phyloP scores from a whole-genome alignment of 148 eudicot genomes.

The Polygonum aviculare region DNA sequence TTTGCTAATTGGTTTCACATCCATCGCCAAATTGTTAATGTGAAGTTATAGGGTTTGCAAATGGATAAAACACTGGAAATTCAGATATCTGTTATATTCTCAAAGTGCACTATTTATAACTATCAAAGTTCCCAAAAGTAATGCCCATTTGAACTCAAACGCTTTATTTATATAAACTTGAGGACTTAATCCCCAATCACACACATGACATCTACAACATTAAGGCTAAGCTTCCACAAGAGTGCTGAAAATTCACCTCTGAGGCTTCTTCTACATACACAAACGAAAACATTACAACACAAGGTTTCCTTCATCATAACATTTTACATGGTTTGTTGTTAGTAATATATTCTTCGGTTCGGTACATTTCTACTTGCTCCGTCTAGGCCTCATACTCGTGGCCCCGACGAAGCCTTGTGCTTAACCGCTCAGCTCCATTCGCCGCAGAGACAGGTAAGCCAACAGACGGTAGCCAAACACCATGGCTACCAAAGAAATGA shows the following conservation, averaged over 20 bases:
- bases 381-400: background rate
- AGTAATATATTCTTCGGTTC: background rate
- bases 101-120: no score
- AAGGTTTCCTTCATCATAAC: background rate
- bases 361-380: background rate
- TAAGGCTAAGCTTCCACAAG: background rate
- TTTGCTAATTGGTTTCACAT: no score
- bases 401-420: background rate
- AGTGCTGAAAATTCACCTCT: background rate
- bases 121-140: background rate
- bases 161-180: background rate
- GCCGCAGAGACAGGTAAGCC: conserved; percentile 30
- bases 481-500: conserved; percentile 30
- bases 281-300: background rate
- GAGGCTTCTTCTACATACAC: background rate
- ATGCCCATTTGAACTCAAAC: background rate
- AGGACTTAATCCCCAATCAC: background rate
- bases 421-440: conserved; percentile 27
- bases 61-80: no score
- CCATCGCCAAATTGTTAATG: no score
- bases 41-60: no score
- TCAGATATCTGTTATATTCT: no score
- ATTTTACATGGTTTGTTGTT: background rate
- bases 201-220: background rate
- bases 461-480: conserved; percentile 38